Evolutionary conservation across 202 grass and related monocot species (phyloP).

Genomic region (Miscanthus sacchariflorus): DNA sequence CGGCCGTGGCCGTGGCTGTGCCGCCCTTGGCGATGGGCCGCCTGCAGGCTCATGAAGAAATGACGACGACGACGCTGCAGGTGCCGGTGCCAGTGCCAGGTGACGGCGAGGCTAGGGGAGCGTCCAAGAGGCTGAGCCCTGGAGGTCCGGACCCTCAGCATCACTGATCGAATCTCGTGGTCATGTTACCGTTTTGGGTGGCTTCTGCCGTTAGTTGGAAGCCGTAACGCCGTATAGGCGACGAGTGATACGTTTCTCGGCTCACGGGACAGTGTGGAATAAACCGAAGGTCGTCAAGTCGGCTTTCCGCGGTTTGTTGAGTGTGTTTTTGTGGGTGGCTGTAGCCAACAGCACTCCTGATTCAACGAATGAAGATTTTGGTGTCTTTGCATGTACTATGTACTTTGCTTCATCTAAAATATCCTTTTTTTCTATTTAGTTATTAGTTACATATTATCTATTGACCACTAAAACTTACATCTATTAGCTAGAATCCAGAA

Average conservation of each 20-base stretch:
- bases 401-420: too few species aligned
- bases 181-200: background rate
- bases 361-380: background rate
- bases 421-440: too few species aligned
- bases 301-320: background rate
- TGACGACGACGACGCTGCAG: background rate
- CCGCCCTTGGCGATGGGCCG: background rate
- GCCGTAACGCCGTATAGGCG: background rate
- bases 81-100: background rate
- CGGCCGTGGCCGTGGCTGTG: too few species aligned
- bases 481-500: too few species aligned
- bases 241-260: background rate
- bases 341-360: background rate
- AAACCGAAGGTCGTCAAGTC: background rate
- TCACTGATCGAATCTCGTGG: slow-evolving; percentile 20
- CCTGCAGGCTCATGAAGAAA: background rate
- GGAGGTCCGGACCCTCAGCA: slow-evolving; percentile 64
- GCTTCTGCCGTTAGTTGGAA: background rate
- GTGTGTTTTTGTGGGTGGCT: background rate
- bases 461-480: too few species aligned
- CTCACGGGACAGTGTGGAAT: background rate
- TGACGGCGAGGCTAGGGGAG: background rate
- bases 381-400: background rate
- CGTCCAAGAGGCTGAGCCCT: slow-evolving; percentile 58
- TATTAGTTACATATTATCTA: too few species aligned